These are phyloP conservation scores for Apiospora koreana DNA, from an alignment of 2,329 filamentous ascomycete species.

Conservation along the genomic window DNA sequence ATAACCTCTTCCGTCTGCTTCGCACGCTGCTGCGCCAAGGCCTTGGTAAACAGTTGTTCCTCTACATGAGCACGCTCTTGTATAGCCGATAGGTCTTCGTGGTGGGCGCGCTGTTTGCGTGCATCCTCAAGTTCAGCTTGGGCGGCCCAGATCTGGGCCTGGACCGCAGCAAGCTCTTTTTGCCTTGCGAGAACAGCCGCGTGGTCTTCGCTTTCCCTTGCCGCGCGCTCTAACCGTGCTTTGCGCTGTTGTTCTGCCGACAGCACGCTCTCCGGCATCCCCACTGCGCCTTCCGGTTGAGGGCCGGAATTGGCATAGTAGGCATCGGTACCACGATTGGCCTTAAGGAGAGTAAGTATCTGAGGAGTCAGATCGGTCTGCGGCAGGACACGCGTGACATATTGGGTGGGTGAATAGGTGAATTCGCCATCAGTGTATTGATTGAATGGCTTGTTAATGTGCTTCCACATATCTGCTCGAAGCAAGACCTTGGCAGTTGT, in stretches of 20 bases:
- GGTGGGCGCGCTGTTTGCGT: slow-evolving; percentile 46
- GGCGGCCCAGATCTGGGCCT: slow-evolving; percentile 50
- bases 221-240: slow-evolving; percentile 45
- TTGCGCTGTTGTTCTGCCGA: slow-evolving; percentile 52
- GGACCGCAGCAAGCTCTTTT: slow-evolving; percentile 52
- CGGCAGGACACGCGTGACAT: slow-evolving; percentile 50
- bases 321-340: slow-evolving; percentile 54
- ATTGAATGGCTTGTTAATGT: slow-evolving; percentile 62
- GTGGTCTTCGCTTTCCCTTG: slow-evolving; percentile 51
- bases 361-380: slow-evolving; percentile 39
- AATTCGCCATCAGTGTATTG: slow-evolving; percentile 52
- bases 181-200: slow-evolving; percentile 47
- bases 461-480: slow-evolving; percentile 65
- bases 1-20: slow-evolving; percentile 39
- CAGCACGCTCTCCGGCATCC: slow-evolving; percentile 52
- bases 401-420: slow-evolving; percentile 67
- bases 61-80: slow-evolving; percentile 48
- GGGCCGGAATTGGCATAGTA: slow-evolving; percentile 55
- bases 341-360: slow-evolving; percentile 49
- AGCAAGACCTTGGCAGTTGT: slow-evolving; percentile 59
- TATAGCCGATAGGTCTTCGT: slow-evolving; percentile 45
- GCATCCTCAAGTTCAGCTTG: slow-evolving; percentile 54
- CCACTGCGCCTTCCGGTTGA: slow-evolving; percentile 54
- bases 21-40: slow-evolving; percentile 37
- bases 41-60: slow-evolving; percentile 41